Base-by-base conservation (phyloP, 352 stramenopile species). In the Phytophthora brassicae region DNA sequence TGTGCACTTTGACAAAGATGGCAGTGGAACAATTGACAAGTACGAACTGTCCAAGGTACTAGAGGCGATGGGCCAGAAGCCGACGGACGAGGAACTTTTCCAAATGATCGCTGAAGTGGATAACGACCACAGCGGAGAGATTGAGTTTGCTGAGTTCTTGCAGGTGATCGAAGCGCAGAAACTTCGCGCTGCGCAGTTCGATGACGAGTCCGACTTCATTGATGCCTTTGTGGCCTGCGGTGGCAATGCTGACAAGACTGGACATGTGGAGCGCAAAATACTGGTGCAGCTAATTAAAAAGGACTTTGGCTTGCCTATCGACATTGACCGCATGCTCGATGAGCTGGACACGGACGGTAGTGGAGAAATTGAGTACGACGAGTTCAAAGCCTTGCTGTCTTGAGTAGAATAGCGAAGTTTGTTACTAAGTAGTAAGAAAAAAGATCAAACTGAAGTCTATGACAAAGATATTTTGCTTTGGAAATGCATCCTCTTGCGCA, bases 111-210 rank as follows among this genome's bases (percentile, higher is more conserved):
- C 81, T 16, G 94, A 98, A 48, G 96, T 99, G 8, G 84, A 95
- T 53, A 90, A 91, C 55, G 84, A 93, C 69, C 94, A 98, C 80
- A 98, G 89, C 60, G 95, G 94, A 46, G 95, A 95, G 45, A 99
- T 99, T 60, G 96, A 99, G 65, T 99, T 99, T 65, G 77, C 89
- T 44, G 95, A 99, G 74, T 99, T 99, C 68, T 76, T 99, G 29
- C 86, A 98, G 50, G 94, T 99, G 35, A 98, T 99, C 48, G 95
- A 98, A 66, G 93, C 90, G 36, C 96, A 99, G 76, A 99, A 99
- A 77, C 86, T 98, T 41, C 81, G 92, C 14, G 94, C 94, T 5
- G 79, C 88, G 39, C 90, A 98, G 66, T 97, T 97, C 56, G 93
- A 98, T 69, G 94, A 99, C 57, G 94, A 99, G 69, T 97, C 92